Conservation (phyloP, 1,139 yeast genomes). For the Yamadazyma diddensiae region DNA sequence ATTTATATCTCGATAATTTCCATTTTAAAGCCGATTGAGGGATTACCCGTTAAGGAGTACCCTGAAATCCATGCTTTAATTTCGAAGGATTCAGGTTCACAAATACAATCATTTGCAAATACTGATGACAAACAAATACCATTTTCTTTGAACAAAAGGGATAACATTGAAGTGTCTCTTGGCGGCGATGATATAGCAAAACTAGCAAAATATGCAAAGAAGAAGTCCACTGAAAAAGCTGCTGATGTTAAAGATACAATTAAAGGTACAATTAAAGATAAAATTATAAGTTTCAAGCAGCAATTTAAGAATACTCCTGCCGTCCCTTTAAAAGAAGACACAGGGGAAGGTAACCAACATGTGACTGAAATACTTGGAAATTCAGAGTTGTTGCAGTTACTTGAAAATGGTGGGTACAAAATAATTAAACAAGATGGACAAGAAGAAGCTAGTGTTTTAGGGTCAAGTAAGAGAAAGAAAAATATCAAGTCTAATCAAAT, state of each 20-base stretch:
- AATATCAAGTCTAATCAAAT: slow-evolving; percentile 7
- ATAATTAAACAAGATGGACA: slow-evolving; percentile 7
- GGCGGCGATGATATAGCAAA: slow-evolving; percentile 24
- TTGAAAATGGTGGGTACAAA: slow-evolving; percentile 7
- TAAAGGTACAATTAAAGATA: slow-evolving; percentile 24
- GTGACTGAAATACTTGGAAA: background rate
- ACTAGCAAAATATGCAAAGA: slow-evolving; percentile 20
- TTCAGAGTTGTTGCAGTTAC: slow-evolving; percentile 5
- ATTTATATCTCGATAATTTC: too few relatives aligned
- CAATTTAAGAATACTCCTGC: background rate
- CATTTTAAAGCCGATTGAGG: too few relatives aligned
- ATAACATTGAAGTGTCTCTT: slow-evolving; percentile 21
- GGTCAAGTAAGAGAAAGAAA: slow-evolving; percentile 3
- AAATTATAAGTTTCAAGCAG: slow-evolving; percentile 2
- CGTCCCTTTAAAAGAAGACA: background rate
- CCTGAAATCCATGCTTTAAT: too few relatives aligned
- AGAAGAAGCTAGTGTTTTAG: background rate
- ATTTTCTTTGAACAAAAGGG: background rate
- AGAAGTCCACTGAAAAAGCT: slow-evolving; percentile 21
- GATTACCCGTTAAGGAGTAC: too few relatives aligned
- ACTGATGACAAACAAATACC: too few relatives aligned
- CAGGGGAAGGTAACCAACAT: background rate
- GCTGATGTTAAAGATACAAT: slow-evolving; percentile 31
- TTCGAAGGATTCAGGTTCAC: too few relatives aligned
- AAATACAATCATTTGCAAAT: too few relatives aligned